Percentiles rank a stretch among this genome's conserved stretches.
Evolutionary conservation across 2,329 filamentous ascomycete genomes (phyloP).

Genomic region (Phialophora chinensis): DNA sequence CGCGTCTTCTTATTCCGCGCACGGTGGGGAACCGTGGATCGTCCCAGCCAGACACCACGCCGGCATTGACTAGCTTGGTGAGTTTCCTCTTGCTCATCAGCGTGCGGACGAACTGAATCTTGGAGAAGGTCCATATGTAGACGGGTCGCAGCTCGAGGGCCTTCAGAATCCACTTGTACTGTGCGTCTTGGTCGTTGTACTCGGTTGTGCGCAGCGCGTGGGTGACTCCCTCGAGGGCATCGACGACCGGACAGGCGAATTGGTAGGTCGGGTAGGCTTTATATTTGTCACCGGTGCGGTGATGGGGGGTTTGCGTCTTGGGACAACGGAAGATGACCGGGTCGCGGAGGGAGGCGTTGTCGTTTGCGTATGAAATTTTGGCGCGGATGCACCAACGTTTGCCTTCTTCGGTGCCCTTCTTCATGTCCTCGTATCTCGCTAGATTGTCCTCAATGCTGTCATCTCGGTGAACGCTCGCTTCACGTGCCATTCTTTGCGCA

Average conservation of each 20-base stretch:
- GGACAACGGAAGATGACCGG: constrained; percentile 93
- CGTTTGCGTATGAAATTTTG: constrained; percentile 88
- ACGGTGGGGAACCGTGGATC: constrained; percentile 60
- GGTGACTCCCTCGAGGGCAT: constrained; percentile 67
- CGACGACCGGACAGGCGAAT: constrained; percentile 68
- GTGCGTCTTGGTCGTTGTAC: constrained; percentile 59
- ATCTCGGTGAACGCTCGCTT: constrained; percentile 80
- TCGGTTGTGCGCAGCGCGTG: constrained; percentile 70
- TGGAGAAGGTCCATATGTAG: constrained; percentile 59
- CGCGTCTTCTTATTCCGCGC: constrained; percentile 56
- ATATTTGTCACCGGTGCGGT: constrained; percentile 68
- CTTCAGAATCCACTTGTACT: constrained; percentile 60
- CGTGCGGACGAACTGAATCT: constrained; percentile 59
- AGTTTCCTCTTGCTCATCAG: constrained; percentile 59
- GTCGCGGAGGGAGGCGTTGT: constrained; percentile 94
- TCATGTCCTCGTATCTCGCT: constrained; percentile 91
- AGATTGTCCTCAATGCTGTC: constrained; percentile 81
- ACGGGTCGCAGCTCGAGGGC: constrained; percentile 54
- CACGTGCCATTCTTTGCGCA: constrained; percentile 80
- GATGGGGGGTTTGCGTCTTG: constrained; percentile 67
- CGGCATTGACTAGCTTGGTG: constrained; percentile 56
- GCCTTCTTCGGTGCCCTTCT: constrained; percentile 78
- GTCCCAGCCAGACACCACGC: constrained; percentile 58
- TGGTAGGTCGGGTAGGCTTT: constrained; percentile 73
- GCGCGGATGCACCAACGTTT: constrained; percentile 88